These are phyloP conservation scores for Neoboletus subvelutipes DNA, from an alignment of 768 basidiomycete species.

Conservation along the genomic window DNA sequence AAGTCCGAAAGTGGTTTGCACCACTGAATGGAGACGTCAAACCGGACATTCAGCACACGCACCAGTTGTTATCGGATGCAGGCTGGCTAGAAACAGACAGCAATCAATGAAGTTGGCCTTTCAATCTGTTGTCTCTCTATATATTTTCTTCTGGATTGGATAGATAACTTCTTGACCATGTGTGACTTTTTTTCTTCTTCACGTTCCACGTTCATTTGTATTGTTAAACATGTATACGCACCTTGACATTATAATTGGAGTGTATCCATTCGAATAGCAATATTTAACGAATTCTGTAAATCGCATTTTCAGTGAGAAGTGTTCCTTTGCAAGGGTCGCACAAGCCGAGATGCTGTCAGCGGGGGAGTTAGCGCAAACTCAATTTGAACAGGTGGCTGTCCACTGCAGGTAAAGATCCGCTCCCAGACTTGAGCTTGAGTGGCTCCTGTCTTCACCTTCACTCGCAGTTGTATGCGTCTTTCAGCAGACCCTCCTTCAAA, in stretches of 20 bases:
- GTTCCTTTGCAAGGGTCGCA: no score
- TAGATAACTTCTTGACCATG: neutral
- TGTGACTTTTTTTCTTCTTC: neutral
- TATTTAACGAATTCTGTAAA: neutral
- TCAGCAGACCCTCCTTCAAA: constrained; percentile 23
- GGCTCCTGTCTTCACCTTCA: constrained; percentile 24
- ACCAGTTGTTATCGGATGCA: constrained; percentile 46
- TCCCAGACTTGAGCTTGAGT: neutral
- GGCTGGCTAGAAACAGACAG: constrained; percentile 41
- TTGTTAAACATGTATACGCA: neutral
- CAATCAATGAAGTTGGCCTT: neutral
- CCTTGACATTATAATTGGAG: neutral
- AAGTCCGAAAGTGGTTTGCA: constrained; percentile 58
- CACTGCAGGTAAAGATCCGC: neutral
- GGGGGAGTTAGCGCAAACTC: neutral
- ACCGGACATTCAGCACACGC: constrained; percentile 49
- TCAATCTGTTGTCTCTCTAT: neutral
- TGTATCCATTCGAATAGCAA: neutral
- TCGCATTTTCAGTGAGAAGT: no score
- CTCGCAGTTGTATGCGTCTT: neutral
- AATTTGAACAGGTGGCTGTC: no score
- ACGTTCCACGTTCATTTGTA: constrained; percentile 1
- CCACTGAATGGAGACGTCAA: constrained; percentile 69
- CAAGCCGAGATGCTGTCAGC: no score
- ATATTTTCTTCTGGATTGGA: neutral